A percentile compares a stretch with the other conserved stretches of the same genome.
phyloP scores from a whole-genome alignment of 202 grass and related monocot species.

The Zoysia matrella region DNA sequence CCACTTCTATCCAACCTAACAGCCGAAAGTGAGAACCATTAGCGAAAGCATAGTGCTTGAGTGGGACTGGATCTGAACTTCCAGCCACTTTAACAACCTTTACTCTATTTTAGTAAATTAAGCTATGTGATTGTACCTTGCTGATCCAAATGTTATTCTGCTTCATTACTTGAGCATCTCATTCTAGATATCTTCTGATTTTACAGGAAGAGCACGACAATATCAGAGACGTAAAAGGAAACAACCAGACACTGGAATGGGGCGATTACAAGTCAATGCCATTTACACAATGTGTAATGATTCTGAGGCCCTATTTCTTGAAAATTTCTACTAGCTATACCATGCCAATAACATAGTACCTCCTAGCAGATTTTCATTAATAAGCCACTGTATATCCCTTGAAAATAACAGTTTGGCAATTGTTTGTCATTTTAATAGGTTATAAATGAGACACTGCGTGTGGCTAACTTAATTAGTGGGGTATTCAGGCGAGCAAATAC shows the following conservation, averaged over 20 bases:
- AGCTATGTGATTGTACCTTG: background rate
- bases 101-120: background rate
- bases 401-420: background rate
- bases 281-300: slow-evolving; percentile 94
- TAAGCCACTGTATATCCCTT: background rate
- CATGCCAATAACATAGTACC: background rate
- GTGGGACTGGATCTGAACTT: slow-evolving; percentile 17
- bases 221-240: slow-evolving; percentile 62
- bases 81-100: background rate
- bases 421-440: slow-evolving; percentile 55
- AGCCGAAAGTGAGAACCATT: background rate
- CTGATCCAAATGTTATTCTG: slow-evolving; percentile 11
- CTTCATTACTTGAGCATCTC: background rate
- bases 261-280: slow-evolving; percentile 96
- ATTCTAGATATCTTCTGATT: slow-evolving; percentile 35
- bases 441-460: slow-evolving; percentile 90
- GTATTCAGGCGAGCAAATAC: slow-evolving; percentile 88
- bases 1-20: slow-evolving; percentile 24
- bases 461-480: slow-evolving; percentile 90
- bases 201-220: slow-evolving; percentile 83
- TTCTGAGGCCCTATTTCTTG: background rate
- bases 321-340: background rate
- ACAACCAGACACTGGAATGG: slow-evolving; percentile 65
- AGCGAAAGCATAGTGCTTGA: background rate
- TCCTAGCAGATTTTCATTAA: background rate